Evolutionary conservation across 768 basidiomycete species (phyloP), one percentile per base, ranked within the genome.

Genomic region (Suillus americanus): DNA sequence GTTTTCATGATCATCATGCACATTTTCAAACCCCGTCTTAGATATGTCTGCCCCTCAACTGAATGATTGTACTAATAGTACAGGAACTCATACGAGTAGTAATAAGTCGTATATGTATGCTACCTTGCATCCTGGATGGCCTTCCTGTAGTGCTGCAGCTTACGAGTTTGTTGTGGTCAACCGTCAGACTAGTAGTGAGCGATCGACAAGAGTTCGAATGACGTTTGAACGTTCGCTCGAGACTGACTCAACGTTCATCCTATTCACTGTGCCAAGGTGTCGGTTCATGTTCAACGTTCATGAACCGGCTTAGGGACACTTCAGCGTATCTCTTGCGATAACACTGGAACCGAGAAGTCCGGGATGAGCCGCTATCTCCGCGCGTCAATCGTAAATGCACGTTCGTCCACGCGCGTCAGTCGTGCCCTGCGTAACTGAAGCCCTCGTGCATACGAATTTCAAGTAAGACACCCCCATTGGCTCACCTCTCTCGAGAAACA

Each of bases 361-460:
- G 18, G 7, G 8, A 43, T 20, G 38, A 5, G 6, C 48, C 28
- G 28, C 30, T 30, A 37, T 30, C 45, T 53, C 61, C 16, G 50
- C 51, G 55, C 64, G 64, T 54, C 43, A 38, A 53, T 54, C 9
- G 30, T 10, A 30, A 33, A 30, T 54, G 20, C 53, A 63, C 65
- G 54, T 63, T 59, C 35, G 54, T 63, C 5, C 40, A 57, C 3
- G n/a, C 35, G 62, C 25, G 23, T 13, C 13, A 33, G 54, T 57
- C n/a, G 40, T 45, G 55, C 10, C 20, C 8, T 28, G 28, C 18
- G 7, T 56, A 25, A 33, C 16, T 18, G n/a, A 25, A 37, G 23
- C 12, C 64, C 62, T 65, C 62, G 65, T 65, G 65, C 65, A 62
- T 45, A 63, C 23, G n/a, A 25, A 23, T 35, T 33, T 4, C 4